Conservation (phyloP, 495 filamentous ascomycete genomes). For the Podospora appendiculata region DNA sequence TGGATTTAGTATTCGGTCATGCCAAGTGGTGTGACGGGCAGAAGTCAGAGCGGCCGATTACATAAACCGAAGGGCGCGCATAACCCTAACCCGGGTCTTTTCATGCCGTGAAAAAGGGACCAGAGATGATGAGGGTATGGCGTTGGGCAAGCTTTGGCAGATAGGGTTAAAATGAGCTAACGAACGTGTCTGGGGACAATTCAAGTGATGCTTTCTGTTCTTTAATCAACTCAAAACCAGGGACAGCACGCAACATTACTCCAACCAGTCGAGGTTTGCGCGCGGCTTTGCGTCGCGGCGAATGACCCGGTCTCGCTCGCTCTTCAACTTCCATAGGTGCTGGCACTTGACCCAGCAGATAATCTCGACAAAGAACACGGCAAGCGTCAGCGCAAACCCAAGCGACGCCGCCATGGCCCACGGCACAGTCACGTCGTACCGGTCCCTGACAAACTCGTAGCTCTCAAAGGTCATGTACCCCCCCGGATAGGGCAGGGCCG, state of each 20-base stretch:
- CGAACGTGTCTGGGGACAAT: too few species aligned
- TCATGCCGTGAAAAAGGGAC: too few species aligned
- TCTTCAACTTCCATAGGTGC: not conserved
- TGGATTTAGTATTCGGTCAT: too few species aligned
- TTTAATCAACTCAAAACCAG: too few species aligned
- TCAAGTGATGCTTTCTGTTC: too few species aligned
- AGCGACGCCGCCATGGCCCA: not conserved
- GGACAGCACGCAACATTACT: not conserved
- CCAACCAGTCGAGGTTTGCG: not conserved
- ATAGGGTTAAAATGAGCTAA: too few species aligned
- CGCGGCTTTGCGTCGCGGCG: not conserved
- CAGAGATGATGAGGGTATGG: too few species aligned
- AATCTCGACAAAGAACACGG: not conserved
- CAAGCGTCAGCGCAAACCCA: not conserved
- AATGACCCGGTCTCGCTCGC: not conserved
- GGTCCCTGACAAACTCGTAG: not conserved
- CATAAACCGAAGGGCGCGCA: too few species aligned
- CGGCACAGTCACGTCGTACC: constrained; percentile 1
- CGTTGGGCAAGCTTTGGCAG: too few species aligned
- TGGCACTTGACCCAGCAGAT: constrained; percentile 1
- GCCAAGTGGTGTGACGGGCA: too few species aligned
- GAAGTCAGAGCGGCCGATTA: too few species aligned
- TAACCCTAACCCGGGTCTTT: too few species aligned
- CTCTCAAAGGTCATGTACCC: constrained; percentile 23
- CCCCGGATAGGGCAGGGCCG: not conserved